Percentiles rank a stretch among this genome's conserved stretches.
These are phyloP conservation scores for Carnegiea gigantea DNA, from an alignment of 179 eudicot species.

Conservation along the genomic window DNA sequence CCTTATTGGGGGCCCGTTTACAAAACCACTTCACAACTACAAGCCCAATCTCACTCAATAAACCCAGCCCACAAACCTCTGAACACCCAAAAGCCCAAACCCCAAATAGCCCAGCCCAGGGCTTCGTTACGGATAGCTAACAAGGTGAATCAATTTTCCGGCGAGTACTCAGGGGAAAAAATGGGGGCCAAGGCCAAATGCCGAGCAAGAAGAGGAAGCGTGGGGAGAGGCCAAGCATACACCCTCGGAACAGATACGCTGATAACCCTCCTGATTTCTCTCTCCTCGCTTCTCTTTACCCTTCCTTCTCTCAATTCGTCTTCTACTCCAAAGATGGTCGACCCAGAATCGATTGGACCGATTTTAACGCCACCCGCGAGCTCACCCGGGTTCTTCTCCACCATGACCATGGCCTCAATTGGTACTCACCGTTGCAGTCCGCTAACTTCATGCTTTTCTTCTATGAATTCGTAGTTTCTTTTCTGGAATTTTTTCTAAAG, in stretches of 20 bases:
- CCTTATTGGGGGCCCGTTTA: background rate
- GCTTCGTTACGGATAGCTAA: background rate
- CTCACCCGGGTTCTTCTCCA: constrained; percentile 80
- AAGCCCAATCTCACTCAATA: background rate
- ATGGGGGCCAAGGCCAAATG: constrained; percentile 19
- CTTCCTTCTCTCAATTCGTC: constrained; percentile 62
- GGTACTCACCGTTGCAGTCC: constrained; percentile 28
- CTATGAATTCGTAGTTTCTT: background rate
- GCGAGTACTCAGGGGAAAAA: background rate
- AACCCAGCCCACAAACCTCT: background rate
- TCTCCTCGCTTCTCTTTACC: constrained; percentile 65
- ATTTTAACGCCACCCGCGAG: constrained; percentile 87
- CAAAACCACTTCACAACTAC: background rate
- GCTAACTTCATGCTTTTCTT: too few species aligned
- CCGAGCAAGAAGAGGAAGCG: constrained; percentile 50
- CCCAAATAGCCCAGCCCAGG: background rate
- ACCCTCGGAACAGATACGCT: constrained; percentile 76
- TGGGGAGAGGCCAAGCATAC: constrained; percentile 46
- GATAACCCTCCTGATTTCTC: constrained; percentile 77
- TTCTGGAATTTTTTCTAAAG: background rate
- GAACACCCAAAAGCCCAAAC: background rate
- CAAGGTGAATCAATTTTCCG: background rate
- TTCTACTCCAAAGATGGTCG: constrained; percentile 64
- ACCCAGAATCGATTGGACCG: constrained; percentile 89
- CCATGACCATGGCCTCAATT: constrained; percentile 73